Evolutionary conservation across 2,329 filamentous ascomycete species (phyloP).

Genomic region (Parastagonospora nodorum): DNA sequence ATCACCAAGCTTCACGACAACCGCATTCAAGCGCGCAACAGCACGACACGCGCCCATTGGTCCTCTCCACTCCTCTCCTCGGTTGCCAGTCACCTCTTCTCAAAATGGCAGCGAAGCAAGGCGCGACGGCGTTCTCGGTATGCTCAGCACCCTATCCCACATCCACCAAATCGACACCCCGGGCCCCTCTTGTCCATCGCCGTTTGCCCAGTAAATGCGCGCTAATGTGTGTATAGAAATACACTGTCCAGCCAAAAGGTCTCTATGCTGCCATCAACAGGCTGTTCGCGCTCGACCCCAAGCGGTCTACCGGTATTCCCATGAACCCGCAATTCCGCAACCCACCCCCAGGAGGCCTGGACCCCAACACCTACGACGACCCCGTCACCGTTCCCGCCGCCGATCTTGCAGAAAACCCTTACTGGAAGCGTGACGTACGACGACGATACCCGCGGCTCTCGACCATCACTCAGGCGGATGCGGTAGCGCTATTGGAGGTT

Average conservation of each 20-base stretch:
- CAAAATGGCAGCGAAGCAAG: conserved; percentile 41
- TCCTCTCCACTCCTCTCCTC: conserved; percentile 21
- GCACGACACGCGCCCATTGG: conserved; percentile 28
- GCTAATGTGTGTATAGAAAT: conserved; percentile 69
- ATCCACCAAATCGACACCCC: conserved; percentile 7
- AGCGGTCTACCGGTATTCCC: conserved; percentile 88
- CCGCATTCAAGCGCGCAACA: conserved; percentile 19
- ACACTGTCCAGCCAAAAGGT: conserved; percentile 87
- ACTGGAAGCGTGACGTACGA: conserved; percentile 93
- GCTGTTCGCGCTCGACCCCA: conserved; percentile 78
- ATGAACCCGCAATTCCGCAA: conserved; percentile 92
- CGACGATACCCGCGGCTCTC: conserved; percentile 81
- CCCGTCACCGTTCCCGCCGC: conserved; percentile 82
- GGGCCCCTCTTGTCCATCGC: conserved; percentile 8
- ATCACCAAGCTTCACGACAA: conserved; percentile 30
- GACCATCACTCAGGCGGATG: conserved; percentile 80
- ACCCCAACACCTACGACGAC: conserved; percentile 76
- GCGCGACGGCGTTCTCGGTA: conserved; percentile 39
- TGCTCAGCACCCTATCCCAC: conserved; percentile 5
- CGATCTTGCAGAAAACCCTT: conserved; percentile 88
- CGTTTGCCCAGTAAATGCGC: not conserved
- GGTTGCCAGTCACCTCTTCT: conserved; percentile 13
- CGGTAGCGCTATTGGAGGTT: conserved; percentile 81
- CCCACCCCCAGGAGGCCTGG: conserved; percentile 75
- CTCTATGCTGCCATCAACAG: conserved; percentile 86